phyloP scores from a whole-genome alignment of 345 rosid genomes.

The Rubroshorea leprosula region DNA sequence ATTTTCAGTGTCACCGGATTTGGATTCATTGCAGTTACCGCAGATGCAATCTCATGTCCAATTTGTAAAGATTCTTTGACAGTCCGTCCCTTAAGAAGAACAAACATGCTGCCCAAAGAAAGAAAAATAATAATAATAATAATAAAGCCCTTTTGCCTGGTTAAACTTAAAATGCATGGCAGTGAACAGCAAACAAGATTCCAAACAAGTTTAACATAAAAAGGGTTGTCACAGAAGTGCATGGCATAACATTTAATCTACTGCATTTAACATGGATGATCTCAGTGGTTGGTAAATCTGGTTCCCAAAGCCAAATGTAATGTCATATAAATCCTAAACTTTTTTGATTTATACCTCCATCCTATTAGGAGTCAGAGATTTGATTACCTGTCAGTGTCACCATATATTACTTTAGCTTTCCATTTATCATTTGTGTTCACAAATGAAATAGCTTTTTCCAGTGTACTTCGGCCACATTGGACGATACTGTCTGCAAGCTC shows the following conservation, averaged over 20 bases:
- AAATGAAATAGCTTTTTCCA: constrained; percentile 80
- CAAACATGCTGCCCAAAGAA: constrained; percentile 74
- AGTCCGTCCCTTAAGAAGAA: constrained; percentile 75
- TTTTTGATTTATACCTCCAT: neutral
- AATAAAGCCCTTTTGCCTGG: neutral
- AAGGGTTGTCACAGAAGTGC: no score
- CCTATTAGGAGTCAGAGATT: neutral
- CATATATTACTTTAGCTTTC: constrained; percentile 87
- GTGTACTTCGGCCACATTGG: constrained; percentile 93
- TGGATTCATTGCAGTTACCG: constrained; percentile 84
- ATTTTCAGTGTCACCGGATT: constrained; percentile 82
- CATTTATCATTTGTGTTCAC: constrained; percentile 71
- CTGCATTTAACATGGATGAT: no score
- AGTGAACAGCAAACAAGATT: no score
- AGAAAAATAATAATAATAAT: no score
- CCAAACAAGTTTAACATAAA: no score
- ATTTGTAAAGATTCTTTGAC: constrained; percentile 61
- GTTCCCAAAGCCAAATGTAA: neutral
- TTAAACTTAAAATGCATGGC: no score
- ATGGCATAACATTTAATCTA: no score
- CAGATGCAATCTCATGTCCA: constrained; percentile 82
- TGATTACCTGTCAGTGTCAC: constrained; percentile 94
- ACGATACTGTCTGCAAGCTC: constrained; percentile 99
- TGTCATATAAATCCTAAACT: constrained; percentile 2
- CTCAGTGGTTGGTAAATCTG: neutral